phyloP scores from a whole-genome alignment of 441 rosid species.

The Eutrema salsugineum region DNA sequence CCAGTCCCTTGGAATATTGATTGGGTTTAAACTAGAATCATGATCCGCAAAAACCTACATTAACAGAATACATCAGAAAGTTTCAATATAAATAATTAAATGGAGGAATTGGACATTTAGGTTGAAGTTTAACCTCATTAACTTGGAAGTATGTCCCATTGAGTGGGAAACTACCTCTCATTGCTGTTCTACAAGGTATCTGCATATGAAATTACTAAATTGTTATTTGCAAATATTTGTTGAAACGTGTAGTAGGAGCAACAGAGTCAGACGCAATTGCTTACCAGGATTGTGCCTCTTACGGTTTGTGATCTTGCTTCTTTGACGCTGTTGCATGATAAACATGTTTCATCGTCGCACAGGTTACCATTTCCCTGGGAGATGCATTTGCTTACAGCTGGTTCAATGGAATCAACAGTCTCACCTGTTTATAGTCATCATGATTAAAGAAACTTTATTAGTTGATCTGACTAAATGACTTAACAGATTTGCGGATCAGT shows the following conservation, averaged over 20 bases:
- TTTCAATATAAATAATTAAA: neutral
- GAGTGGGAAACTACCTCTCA: conserved; percentile 63
- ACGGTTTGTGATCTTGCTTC: conserved; percentile 55
- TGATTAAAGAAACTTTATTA: neutral
- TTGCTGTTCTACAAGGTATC: conserved; percentile 66
- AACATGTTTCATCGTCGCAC: conserved; percentile 44
- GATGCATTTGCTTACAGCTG: conserved; percentile 40
- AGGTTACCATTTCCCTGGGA: conserved; percentile 36
- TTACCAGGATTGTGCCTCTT: conserved; percentile 63
- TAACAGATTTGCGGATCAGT: neutral
- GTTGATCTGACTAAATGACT: neutral
- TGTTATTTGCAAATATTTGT: neutral
- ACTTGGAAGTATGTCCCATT: conserved; percentile 69
- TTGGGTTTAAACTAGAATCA: conserved; percentile 48
- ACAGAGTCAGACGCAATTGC: conserved; percentile 1
- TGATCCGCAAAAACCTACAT: conserved; percentile 62
- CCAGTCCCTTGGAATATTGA: conserved; percentile 49
- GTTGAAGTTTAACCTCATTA: conserved; percentile 40
- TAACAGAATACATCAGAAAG: neutral
- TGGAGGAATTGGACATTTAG: neutral
- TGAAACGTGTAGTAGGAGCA: neutral
- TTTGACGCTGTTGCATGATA: conserved; percentile 45
- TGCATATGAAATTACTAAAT: conserved; percentile 23
- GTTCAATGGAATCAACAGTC: conserved; percentile 48
- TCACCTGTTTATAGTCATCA: conserved; percentile 39